Evolutionary conservation across 441 rosid genomes (phyloP), one percentile per base, ranked within the genome.

Genomic region (Arabidopsis lyrata): DNA sequence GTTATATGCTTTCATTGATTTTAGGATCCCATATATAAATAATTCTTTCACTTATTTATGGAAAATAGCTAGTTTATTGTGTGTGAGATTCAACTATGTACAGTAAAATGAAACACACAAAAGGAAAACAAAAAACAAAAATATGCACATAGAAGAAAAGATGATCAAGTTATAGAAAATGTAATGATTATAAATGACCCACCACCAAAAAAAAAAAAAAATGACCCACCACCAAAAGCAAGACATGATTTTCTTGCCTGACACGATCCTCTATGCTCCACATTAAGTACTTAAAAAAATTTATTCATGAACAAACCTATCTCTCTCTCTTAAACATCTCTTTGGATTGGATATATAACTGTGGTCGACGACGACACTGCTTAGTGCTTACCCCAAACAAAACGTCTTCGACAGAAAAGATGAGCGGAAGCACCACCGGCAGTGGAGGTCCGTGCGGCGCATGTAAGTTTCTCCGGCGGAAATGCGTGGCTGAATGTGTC

Each of bases 401-500:
- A 58, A 61, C 63, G 56, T 11, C 52, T 45, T 45, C 9, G 41
- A 61, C 20, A 18, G 12, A n/a, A 75, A 76, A 7, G 55, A 87
- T 63, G 79, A 79, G 78, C 27, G 82, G 82, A 5, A 50, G 68
- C 11, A 61, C 53, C 22, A 52, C 13, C 32, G 74, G 78, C 12
- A 66, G 78, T n/a, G 80, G 86, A 55, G 83, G 90, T 64, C 95
- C 97, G 8, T 88, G 93, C 55, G 91, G 92, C 10, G 97, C 97
- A 34, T 91, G 93, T 83, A 89, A 89, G 81, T 87, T 84, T 73
- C 84, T 91, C 2, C 57, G 95, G 79, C 75, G 93, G 44, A 90
- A 92, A 72, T 92, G 97, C 22, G 84, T 86, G 47, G 81, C 79
- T 34, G 93, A 87, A 8, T 91, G 97, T 78, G 72, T 89, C 22